Evolutionary conservation across 352 stramenopile species (phyloP), one percentile per base, ranked within the genome.

Genomic region (Phytophthora citrophthora): DNA sequence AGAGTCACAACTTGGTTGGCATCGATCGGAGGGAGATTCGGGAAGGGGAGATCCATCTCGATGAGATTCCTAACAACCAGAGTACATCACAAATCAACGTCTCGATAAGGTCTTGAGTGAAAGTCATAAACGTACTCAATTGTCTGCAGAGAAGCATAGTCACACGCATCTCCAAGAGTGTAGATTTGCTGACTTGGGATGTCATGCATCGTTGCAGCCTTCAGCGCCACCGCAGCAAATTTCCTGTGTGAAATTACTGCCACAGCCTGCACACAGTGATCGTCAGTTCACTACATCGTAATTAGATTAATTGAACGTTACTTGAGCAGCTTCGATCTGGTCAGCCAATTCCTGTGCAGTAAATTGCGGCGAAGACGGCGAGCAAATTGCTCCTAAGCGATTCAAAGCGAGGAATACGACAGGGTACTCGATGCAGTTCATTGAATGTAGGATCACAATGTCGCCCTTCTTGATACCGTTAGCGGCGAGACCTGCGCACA

Each of bases 371-470:
- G 76, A 66, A 31, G 75, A 72, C 0, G 77, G 61, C 7, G 73
- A 81, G 38, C 74, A 78, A 24, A 82, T 70, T 4, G 66, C 77
- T 2, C 74, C 64, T 2, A 89, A 47, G 2, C 67, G 56, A 24
- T 75, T 78, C 7, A 86, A 52, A 26, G 77, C 80, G 2, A 81
- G 45, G 41, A 78, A 81, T 7, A 88, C 58, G 1, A 85, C 40
- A 0, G 72, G 71, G 16, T 79, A 89, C 49, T 87, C 75, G 44
- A 87, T 61, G 62, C 72, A 86, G 64, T 89, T 89, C 53, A 79
- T 57, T 44, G 70, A 76, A 32, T 82, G 70, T 15, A 83, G 40
- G 18, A 86, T 31, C 8, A 85, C 66, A 8, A 76, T 74, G 57
- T 84, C 76, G 32, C 76, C 78, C n/a, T 61, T 68, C n/a, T 62